These are phyloP conservation scores for Talaromyces rugulosus DNA, from an alignment of 2,329 filamentous ascomycete species.

Conservation along the genomic window DNA sequence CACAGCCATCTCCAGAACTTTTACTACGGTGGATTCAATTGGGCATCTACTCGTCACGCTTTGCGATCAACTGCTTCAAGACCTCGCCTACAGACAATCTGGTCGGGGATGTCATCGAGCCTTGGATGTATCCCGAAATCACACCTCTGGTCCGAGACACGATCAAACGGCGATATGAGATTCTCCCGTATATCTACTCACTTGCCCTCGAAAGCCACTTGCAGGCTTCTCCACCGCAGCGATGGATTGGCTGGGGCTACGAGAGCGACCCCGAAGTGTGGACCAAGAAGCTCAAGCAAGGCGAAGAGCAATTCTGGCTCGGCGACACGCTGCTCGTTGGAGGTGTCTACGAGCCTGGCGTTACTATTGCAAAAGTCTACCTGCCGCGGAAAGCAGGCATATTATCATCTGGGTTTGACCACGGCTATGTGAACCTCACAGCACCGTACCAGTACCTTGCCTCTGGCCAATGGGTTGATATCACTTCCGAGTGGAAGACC, in stretches of 20 bases:
- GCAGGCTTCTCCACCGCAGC: conserved; percentile 59
- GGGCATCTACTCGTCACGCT: conserved; percentile 64
- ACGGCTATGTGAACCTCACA: conserved; percentile 61
- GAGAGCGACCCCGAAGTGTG: conserved; percentile 64
- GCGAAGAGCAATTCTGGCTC: conserved; percentile 70
- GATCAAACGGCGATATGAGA: conserved; percentile 66
- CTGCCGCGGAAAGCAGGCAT: conserved; percentile 47
- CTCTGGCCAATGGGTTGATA: conserved; percentile 51
- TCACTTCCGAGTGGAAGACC: conserved; percentile 48
- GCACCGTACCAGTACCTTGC: conserved; percentile 55
- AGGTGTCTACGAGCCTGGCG: conserved; percentile 62
- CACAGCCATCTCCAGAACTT: conserved; percentile 66
- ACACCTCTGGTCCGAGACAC: conserved; percentile 59
- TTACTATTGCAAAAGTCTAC: conserved; percentile 55
- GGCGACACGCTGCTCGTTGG: conserved; percentile 60
- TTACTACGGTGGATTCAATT: conserved; percentile 70
- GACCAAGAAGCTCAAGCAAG: conserved; percentile 53
- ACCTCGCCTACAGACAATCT: conserved; percentile 62
- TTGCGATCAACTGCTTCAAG: conserved; percentile 77
- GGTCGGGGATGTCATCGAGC: conserved; percentile 70
- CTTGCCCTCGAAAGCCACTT: conserved; percentile 59
- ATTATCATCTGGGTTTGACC: conserved; percentile 36
- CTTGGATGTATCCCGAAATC: conserved; percentile 71
- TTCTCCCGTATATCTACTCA: conserved; percentile 69
- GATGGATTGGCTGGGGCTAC: conserved; percentile 72